These are phyloP conservation scores for Yarrowia sp. DNA, from an alignment of 805 yeast species.

Conservation along the genomic window DNA sequence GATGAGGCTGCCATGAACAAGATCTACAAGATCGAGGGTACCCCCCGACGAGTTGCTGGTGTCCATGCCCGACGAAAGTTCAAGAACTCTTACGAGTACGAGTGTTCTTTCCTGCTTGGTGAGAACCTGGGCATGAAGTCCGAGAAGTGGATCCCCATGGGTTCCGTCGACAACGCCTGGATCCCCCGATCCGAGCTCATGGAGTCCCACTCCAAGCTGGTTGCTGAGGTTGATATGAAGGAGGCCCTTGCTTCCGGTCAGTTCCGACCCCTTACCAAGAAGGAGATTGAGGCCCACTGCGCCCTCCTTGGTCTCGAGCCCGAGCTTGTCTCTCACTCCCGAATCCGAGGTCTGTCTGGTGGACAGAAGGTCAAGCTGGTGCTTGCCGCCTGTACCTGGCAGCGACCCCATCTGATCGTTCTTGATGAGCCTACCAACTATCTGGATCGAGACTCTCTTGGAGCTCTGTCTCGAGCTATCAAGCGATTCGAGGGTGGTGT, in stretches of 20 bases:
- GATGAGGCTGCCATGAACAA: constrained; percentile 99
- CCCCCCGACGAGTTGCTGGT: constrained; percentile 95
- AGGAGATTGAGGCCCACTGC: constrained; percentile 99
- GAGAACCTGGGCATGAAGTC: constrained; percentile 98
- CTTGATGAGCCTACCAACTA: constrained; percentile 99
- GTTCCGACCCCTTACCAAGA: constrained; percentile 99
- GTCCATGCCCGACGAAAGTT: constrained; percentile 98
- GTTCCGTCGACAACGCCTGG: constrained; percentile 99
- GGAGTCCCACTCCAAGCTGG: constrained; percentile 98
- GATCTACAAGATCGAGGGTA: constrained; percentile 98
- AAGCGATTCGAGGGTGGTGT: constrained; percentile 99
- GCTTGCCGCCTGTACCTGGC: constrained; percentile 99
- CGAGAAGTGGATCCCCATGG: constrained; percentile 99
- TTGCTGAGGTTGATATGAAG: constrained; percentile 99
- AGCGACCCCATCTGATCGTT: constrained; percentile 99
- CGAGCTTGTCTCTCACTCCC: constrained; percentile 99
- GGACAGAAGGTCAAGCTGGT: constrained; percentile 99
- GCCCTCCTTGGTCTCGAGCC: constrained; percentile 98
- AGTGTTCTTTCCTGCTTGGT: constrained; percentile 96
- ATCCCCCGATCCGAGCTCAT: constrained; percentile 98
- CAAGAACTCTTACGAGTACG: constrained; percentile 99
- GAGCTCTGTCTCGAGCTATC: constrained; percentile 98
- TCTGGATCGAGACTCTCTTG: constrained; percentile 98
- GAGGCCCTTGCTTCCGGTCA: constrained; percentile 99
- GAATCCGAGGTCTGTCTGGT: constrained; percentile 99